A percentile compares a stretch with the other conserved stretches of the same genome.
phyloP scores from a whole-genome alignment of 1,139 yeast genomes.

The Scheffersomyces parashehatae region DNA sequence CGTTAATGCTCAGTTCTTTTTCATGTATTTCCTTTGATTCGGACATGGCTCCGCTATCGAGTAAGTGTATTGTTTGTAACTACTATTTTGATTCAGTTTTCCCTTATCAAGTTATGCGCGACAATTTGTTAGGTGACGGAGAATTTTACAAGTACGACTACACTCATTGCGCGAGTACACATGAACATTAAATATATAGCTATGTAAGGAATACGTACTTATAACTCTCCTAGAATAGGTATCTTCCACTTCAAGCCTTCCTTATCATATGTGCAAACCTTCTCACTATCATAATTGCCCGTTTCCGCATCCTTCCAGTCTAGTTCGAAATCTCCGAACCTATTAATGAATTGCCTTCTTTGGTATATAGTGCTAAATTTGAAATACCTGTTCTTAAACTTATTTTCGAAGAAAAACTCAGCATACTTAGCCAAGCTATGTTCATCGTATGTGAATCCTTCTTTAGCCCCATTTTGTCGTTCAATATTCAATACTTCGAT shows the following conservation, averaged over 20 bases:
- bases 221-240: constrained; percentile 46
- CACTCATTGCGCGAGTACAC: too few species aligned
- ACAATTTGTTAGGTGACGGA: too few species aligned
- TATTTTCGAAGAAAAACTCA: constrained; percentile 37
- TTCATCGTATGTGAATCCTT: neutral
- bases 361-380: constrained; percentile 51
- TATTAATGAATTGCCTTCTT: constrained; percentile 46
- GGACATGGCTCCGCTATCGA: too few species aligned
- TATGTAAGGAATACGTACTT: neutral
- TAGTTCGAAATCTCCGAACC: constrained; percentile 43
- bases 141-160: too few species aligned
- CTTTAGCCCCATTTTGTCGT: neutral
- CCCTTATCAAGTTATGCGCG: too few species aligned
- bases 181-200: neutral
- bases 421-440: constrained; percentile 20
- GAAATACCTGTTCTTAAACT: constrained; percentile 38
- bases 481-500: constrained; percentile 1
- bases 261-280: constrained; percentile 34
- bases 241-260: constrained; percentile 56
- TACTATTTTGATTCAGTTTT: too few species aligned
- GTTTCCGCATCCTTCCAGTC: constrained; percentile 28
- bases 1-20: too few species aligned
- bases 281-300: constrained; percentile 6
- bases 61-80: too few species aligned
- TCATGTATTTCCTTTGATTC: too few species aligned